Percentiles rank a stretch among this genome's conserved stretches.
Conservation (phyloP, 1,284 basidiomycete genomes). For the Ceratobasidium sp. region DNA sequence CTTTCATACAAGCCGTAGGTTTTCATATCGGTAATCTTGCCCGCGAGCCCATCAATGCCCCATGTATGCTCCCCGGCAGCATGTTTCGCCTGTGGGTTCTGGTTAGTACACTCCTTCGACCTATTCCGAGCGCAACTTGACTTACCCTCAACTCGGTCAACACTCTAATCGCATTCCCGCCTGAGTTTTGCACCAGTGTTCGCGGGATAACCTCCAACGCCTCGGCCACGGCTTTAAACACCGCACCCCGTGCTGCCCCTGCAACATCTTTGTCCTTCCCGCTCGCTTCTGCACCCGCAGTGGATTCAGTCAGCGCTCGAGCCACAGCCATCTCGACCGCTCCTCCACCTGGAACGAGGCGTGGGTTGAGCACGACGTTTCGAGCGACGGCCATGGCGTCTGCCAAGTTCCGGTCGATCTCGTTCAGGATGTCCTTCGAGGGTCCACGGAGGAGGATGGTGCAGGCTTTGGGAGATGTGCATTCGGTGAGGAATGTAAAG, state of each 20-base stretch:
- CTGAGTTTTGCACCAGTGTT: constrained; percentile 94
- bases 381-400: constrained; percentile 98
- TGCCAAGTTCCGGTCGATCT: constrained; percentile 96
- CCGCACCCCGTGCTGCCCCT: constrained; percentile 26
- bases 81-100: constrained; percentile 78
- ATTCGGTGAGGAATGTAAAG: constrained; percentile 95
- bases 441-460: constrained; percentile 98
- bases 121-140: constrained; percentile 46
- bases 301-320: constrained; percentile 85
- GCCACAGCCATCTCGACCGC: constrained; percentile 98
- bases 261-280: constrained; percentile 32
- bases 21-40: constrained; percentile 96
- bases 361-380: constrained; percentile 95
- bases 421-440: constrained; percentile 97
- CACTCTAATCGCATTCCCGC: constrained; percentile 92
- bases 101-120: not conserved
- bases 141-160: constrained; percentile 86
- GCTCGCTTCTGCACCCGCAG: constrained; percentile 81
- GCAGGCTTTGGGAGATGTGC: constrained; percentile 93
- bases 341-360: constrained; percentile 90
- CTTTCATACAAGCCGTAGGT: constrained; percentile 92
- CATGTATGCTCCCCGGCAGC: constrained; percentile 88
- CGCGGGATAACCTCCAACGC: constrained; percentile 98
- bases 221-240: constrained; percentile 87
- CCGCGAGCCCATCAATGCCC: constrained; percentile 95